Conservation (phyloP, 2,329 filamentous ascomycete genomes). For the Byssochlamys sp. region DNA sequence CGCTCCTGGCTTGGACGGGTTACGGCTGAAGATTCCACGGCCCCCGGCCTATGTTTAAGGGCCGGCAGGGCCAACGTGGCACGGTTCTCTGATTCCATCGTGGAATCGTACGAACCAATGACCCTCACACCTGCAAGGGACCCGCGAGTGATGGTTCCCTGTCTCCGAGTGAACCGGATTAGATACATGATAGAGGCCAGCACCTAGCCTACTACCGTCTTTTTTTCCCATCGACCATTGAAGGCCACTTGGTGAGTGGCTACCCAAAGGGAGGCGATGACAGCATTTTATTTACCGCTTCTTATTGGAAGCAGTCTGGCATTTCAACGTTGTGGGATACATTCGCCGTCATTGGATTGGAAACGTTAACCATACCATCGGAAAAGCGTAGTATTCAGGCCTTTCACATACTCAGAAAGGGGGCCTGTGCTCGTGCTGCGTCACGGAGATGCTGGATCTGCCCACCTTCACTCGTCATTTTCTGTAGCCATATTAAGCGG, state of each 20-base stretch:
- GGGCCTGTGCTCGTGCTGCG: neutral
- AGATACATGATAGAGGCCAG: neutral
- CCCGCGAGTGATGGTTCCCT: slow-evolving; percentile 1
- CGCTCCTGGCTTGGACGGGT: neutral
- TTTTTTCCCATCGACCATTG: neutral
- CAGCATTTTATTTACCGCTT: neutral
- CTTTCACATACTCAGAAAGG: neutral
- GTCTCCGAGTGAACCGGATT: neutral
- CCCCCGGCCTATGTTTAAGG: neutral
- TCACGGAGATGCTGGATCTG: neutral
- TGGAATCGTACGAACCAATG: slow-evolving; percentile 2
- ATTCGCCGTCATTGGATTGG: neutral
- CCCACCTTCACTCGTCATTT: neutral
- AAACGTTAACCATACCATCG: neutral
- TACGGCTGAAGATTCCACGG: slow-evolving; percentile 2
- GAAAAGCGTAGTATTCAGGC: neutral
- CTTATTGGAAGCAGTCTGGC: neutral
- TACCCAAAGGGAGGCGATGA: neutral
- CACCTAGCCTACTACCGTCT: neutral
- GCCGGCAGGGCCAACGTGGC: slow-evolving; percentile 1
- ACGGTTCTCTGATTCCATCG: slow-evolving; percentile 2
- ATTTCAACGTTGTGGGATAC: neutral
- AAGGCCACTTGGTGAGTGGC: neutral
- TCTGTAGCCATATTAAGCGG: neutral
- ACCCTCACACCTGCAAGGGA: slow-evolving; percentile 4